phyloP scores from a whole-genome alignment of 164 flowering plant genomes.

The Kalanchoe fedtschenkoi region DNA sequence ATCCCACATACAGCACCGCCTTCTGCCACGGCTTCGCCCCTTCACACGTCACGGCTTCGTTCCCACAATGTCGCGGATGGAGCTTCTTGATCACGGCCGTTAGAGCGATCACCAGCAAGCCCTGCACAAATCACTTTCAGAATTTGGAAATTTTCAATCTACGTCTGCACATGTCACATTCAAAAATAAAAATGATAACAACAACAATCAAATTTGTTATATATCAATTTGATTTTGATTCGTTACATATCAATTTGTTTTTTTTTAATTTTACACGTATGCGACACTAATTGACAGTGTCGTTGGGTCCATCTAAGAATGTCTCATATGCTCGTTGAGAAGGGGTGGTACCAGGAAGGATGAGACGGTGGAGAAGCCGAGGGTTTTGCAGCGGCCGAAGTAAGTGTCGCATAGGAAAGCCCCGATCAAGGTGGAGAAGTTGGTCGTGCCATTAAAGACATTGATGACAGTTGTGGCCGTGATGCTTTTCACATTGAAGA shows the following conservation, averaged over 20 bases:
- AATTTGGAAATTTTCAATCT: neutral
- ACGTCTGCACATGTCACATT: too few relatives aligned
- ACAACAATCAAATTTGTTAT: too few relatives aligned
- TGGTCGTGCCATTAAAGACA: constrained; percentile 34
- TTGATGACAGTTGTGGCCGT: constrained; percentile 25
- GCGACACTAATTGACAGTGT: too few relatives aligned
- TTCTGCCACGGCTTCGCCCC: constrained; percentile 29
- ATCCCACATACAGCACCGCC: constrained; percentile 18
- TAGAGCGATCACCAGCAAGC: constrained; percentile 27
- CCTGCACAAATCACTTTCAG: too few relatives aligned
- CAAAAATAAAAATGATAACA: too few relatives aligned
- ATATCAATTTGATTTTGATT: too few relatives aligned
- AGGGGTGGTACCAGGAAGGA: constrained; percentile 45
- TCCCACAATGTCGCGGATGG: constrained; percentile 27
- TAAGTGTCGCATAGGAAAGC: constrained; percentile 46
- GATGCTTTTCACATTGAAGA: constrained; percentile 35
- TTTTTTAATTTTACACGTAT: too few relatives aligned
- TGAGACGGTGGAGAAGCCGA: constrained; percentile 27
- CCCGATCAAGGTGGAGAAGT: constrained; percentile 32
- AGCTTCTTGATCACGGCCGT: constrained; percentile 23
- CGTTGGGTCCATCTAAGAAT: too few relatives aligned
- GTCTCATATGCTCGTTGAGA: too few relatives aligned
- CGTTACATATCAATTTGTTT: too few relatives aligned
- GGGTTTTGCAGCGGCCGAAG: constrained; percentile 39
- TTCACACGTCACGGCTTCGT: constrained; percentile 12